These are phyloP conservation scores for Periconia digitata DNA, from an alignment of 2,329 filamentous ascomycete species.

Conservation along the genomic window DNA sequence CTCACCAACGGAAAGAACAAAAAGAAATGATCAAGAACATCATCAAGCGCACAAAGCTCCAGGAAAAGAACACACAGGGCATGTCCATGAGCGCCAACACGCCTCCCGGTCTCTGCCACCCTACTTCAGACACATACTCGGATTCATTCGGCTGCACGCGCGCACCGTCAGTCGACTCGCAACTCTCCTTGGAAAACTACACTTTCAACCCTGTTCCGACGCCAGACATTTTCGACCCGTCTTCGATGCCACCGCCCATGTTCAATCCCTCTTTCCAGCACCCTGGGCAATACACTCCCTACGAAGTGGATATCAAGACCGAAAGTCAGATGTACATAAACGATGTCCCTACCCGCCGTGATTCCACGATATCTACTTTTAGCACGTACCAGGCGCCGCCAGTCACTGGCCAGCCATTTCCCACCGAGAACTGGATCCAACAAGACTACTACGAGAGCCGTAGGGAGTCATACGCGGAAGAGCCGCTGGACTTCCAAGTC, in stretches of 20 bases:
- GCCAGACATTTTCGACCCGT: slow-evolving; percentile 60
- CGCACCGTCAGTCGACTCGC: slow-evolving; percentile 78
- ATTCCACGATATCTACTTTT: slow-evolving; percentile 89
- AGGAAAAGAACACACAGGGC: slow-evolving; percentile 72
- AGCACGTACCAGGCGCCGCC: slow-evolving; percentile 85
- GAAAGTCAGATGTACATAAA: slow-evolving; percentile 93
- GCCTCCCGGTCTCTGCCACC: slow-evolving; percentile 78
- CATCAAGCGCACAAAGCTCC: slow-evolving; percentile 95
- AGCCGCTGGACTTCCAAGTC: slow-evolving; percentile 69
- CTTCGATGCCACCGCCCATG: slow-evolving; percentile 59
- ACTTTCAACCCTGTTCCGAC: slow-evolving; percentile 66
- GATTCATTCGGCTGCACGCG: slow-evolving; percentile 70
- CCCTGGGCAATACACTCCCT: slow-evolving; percentile 70
- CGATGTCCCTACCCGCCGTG: slow-evolving; percentile 79
- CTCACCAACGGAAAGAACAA: slow-evolving; percentile 78
- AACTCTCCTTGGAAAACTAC: slow-evolving; percentile 61
- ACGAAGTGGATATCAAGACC: slow-evolving; percentile 94
- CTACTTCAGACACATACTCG: slow-evolving; percentile 77
- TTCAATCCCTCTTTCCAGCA: slow-evolving; percentile 49
- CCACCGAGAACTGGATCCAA: slow-evolving; percentile 70
- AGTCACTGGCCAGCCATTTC: slow-evolving; percentile 66
- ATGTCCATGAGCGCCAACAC: slow-evolving; percentile 58
- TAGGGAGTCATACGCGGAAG: slow-evolving; percentile 64
- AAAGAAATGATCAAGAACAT: slow-evolving; percentile 97
- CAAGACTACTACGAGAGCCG: slow-evolving; percentile 70